Percentiles rank a stretch among this genome's conserved stretches.
Conservation (phyloP, 169 alveolate species). For the Plasmodium malariae region DNA sequence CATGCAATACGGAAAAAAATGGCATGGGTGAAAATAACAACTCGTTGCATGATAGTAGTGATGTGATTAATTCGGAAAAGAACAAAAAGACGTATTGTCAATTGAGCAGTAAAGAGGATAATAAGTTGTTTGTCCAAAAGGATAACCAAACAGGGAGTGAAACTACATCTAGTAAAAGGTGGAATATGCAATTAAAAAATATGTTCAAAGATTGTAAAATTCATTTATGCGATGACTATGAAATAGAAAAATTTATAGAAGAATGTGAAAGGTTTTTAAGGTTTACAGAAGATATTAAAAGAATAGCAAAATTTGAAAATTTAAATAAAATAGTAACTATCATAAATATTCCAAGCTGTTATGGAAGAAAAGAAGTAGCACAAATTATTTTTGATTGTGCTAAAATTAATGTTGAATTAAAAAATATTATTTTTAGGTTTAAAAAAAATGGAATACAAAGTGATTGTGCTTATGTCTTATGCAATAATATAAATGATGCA, state of each 20-base stretch:
- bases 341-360: slow-evolving; percentile 84
- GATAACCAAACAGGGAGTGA: neutral
- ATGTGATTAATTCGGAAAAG: neutral
- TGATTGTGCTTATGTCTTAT: slow-evolving; percentile 85
- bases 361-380: slow-evolving; percentile 86
- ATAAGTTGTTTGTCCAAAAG: neutral
- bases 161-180: slow-evolving; percentile 21
- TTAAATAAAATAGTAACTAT: slow-evolving; percentile 84
- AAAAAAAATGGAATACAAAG: slow-evolving; percentile 87
- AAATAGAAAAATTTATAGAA: slow-evolving; percentile 85
- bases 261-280: slow-evolving; percentile 87
- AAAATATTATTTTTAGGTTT: slow-evolving; percentile 83
- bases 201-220: slow-evolving; percentile 81
- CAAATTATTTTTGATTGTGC: slow-evolving; percentile 80
- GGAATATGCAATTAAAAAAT: slow-evolving; percentile 69
- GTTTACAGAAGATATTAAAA: slow-evolving; percentile 86
- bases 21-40: neutral
- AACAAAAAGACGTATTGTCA: too few species aligned
- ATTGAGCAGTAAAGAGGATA: neutral
- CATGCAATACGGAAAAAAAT: neutral
- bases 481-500: slow-evolving; percentile 80
- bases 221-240: slow-evolving; percentile 84
- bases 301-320: slow-evolving; percentile 81
- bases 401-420: slow-evolving; percentile 79
- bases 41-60: neutral